Evolutionary conservation across 2,329 filamentous ascomycete species (phyloP).

Genomic region (Emericellopsis atlantica): DNA sequence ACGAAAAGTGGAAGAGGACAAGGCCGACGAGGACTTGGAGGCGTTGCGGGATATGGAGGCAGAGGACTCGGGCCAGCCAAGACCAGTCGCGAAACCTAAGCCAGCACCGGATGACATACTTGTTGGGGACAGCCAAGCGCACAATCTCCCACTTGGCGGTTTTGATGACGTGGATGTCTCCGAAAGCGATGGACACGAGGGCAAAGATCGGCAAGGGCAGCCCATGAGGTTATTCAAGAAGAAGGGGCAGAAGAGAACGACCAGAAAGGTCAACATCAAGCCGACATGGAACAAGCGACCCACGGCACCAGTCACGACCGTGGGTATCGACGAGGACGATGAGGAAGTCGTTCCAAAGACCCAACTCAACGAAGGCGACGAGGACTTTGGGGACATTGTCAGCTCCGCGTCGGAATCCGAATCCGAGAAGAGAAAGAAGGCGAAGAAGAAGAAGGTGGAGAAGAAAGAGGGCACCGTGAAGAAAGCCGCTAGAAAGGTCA

Average conservation of each 20-base stretch:
- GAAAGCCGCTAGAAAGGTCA: slow-evolving; percentile 46
- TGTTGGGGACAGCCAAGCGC: slow-evolving; percentile 28
- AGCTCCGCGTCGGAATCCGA: slow-evolving; percentile 2
- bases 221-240: slow-evolving; percentile 62
- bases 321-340: slow-evolving; percentile 16
- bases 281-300: slow-evolving; percentile 38
- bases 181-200: slow-evolving; percentile 41
- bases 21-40: slow-evolving; percentile 60
- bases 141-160: slow-evolving; percentile 37
- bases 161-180: slow-evolving; percentile 51
- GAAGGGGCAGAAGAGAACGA: slow-evolving; percentile 72
- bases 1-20: slow-evolving; percentile 56
- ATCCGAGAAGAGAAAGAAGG: slow-evolving; percentile 10
- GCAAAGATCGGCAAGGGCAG: slow-evolving; percentile 40
- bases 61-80: slow-evolving; percentile 18
- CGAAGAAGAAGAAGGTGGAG: slow-evolving; percentile 14
- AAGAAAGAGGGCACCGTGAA: slow-evolving; percentile 29
- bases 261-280: slow-evolving; percentile 52
- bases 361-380: slow-evolving; percentile 6
- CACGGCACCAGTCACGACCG: slow-evolving; percentile 10
- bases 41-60: slow-evolving; percentile 59
- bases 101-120: slow-evolving; percentile 18
- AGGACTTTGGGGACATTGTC: slow-evolving; percentile 3
- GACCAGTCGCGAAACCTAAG: slow-evolving; percentile 6
- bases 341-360: slow-evolving; percentile 20